phyloP scores from a whole-genome alignment of 805 yeast genomes.

The Metschnikowia cerradonensis region DNA sequence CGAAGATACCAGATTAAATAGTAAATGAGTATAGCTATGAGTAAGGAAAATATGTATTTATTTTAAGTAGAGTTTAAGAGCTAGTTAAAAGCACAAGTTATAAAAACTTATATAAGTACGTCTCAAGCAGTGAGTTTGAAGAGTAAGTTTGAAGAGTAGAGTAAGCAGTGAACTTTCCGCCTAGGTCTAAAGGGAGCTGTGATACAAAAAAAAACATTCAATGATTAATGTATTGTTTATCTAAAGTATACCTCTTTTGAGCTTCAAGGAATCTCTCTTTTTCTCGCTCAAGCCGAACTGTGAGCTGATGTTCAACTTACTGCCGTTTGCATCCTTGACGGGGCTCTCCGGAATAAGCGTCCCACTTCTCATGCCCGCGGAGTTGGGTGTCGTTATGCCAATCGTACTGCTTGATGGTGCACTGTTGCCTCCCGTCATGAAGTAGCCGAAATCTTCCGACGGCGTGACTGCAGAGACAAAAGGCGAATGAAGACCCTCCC shows the following conservation, averaged over 20 bases:
- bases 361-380: constrained; percentile 11
- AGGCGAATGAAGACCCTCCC: constrained; percentile 35
- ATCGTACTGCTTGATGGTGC: constrained; percentile 5
- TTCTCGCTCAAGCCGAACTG: constrained; percentile 40
- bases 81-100: no score
- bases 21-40: no score
- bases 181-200: neutral
- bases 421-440: constrained; percentile 16
- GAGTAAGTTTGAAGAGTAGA: no score
- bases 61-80: no score
- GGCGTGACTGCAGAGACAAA: constrained; percentile 38
- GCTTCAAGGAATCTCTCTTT: constrained; percentile 42
- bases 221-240: neutral
- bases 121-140: no score
- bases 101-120: no score
- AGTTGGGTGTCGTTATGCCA: neutral
- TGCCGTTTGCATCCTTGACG: constrained; percentile 14
- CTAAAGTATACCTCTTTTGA: constrained; percentile 43
- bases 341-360: constrained; percentile 12
- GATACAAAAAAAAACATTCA: neutral
- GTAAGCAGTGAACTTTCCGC: neutral
- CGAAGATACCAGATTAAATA: no score
- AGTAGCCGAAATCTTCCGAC: constrained; percentile 33
- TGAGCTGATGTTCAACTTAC: constrained; percentile 25
- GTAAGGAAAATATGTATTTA: no score